Conservation (phyloP, 1,284 basidiomycete genomes). For the Tranzscheliella williamsii region DNA sequence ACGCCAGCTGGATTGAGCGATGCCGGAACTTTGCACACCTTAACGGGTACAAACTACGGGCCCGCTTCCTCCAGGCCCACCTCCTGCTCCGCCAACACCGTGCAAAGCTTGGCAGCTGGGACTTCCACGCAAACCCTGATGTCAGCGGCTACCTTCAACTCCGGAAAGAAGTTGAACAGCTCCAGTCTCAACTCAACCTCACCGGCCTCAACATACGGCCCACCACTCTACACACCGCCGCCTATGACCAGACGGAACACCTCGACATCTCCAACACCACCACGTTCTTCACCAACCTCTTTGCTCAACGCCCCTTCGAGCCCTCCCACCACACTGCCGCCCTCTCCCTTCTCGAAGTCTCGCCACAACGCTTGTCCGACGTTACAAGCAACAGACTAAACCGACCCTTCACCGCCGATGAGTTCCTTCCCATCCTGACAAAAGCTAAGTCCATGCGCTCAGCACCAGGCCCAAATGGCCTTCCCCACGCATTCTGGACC, state of each 20-base stretch:
- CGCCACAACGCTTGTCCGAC: background rate
- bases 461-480: background rate
- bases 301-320: background rate
- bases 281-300: background rate
- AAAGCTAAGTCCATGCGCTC: background rate
- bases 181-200: background rate
- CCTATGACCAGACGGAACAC: background rate
- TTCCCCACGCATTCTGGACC: background rate
- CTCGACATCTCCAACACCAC: background rate
- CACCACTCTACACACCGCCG: background rate
- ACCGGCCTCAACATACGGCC: background rate
- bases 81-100: background rate
- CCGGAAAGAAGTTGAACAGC: background rate
- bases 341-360: background rate
- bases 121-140: background rate
- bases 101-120: background rate
- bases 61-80: background rate
- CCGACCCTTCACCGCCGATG: background rate
- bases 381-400: background rate
- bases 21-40: background rate
- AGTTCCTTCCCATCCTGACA: background rate
- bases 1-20: background rate
- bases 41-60: background rate
- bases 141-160: background rate
- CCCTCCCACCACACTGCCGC: too few relatives aligned